Percentiles rank a stretch among this genome's conserved stretches.
These are phyloP conservation scores for Vanrija humicola DNA, from an alignment of 1,284 basidiomycete species.

Conservation along the genomic window DNA sequence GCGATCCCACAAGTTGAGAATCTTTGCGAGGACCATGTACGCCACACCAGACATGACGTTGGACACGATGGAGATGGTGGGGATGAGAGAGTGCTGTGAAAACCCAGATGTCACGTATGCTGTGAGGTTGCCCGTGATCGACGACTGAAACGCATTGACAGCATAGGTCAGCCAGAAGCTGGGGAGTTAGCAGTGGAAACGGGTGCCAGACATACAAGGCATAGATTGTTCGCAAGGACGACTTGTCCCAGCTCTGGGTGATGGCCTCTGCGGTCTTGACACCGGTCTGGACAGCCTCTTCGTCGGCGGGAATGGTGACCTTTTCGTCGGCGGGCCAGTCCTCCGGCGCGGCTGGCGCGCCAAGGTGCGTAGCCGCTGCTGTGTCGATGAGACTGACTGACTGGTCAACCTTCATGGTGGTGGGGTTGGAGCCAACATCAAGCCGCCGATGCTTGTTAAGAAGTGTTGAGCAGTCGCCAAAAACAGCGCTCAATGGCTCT, in stretches of 20 bases:
- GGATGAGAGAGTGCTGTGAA: constrained; percentile 35
- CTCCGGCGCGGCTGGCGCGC: background rate
- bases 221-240: constrained; percentile 26
- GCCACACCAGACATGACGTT: constrained; percentile 32
- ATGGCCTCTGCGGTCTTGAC: constrained; percentile 33
- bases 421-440: no score
- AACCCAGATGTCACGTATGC: constrained; percentile 35
- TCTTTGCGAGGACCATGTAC: constrained; percentile 37
- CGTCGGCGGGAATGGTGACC: background rate
- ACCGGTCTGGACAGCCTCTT: constrained; percentile 24
- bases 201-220: constrained; percentile 21
- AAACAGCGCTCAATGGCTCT: no score
- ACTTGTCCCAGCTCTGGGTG: constrained; percentile 33
- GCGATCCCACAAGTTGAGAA: constrained; percentile 39
- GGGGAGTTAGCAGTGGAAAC: background rate
- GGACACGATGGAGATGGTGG: constrained; percentile 39
- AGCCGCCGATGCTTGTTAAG: no score
- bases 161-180: constrained; percentile 41
- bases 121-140: constrained; percentile 35
- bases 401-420: constrained; percentile 8
- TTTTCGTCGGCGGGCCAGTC: background rate
- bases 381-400: constrained; percentile 1
- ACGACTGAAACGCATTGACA: constrained; percentile 38
- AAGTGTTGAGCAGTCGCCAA: no score
- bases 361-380: background rate